Evolutionary conservation across 805 yeast species (phyloP).

Genomic region (Nakazawaea holstii): DNA sequence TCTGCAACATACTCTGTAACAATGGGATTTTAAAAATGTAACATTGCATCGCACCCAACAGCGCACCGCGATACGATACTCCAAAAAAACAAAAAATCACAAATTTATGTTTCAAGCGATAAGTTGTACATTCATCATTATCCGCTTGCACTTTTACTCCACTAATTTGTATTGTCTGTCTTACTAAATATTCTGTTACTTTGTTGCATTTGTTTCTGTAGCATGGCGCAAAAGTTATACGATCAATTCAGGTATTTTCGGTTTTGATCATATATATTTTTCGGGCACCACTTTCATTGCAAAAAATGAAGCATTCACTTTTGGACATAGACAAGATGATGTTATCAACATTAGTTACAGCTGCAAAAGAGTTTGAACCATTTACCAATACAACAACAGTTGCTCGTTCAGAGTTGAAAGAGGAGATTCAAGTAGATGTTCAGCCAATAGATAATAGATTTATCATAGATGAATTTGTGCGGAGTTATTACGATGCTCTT

Average conservation of each 20-base stretch:
- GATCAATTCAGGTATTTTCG: neutral
- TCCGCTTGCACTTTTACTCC: neutral
- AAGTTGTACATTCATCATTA: neutral
- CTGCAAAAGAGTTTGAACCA: neutral
- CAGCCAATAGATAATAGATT: neutral
- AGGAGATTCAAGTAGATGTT: neutral
- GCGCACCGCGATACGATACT: neutral
- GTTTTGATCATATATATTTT: neutral
- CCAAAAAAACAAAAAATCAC: neutral
- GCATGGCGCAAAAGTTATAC: neutral
- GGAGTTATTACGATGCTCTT: slow-evolving; percentile 10
- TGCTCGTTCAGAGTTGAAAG: neutral
- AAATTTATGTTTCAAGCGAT: neutral
- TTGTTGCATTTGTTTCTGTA: neutral
- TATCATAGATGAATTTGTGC: neutral
- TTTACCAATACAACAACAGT: neutral
- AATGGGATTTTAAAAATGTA: neutral
- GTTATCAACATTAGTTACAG: slow-evolving; percentile 3
- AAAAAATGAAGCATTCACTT: neutral
- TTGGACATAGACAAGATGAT: neutral
- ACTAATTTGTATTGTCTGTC: too few relatives aligned
- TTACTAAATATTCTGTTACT: neutral
- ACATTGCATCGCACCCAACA: neutral
- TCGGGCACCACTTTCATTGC: neutral
- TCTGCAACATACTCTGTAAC: neutral